A percentile compares a stretch with the other conserved stretches of the same genome.
phyloP scores from a whole-genome alignment of 2,329 filamentous ascomycete species.

The Xylaria sp. region DNA sequence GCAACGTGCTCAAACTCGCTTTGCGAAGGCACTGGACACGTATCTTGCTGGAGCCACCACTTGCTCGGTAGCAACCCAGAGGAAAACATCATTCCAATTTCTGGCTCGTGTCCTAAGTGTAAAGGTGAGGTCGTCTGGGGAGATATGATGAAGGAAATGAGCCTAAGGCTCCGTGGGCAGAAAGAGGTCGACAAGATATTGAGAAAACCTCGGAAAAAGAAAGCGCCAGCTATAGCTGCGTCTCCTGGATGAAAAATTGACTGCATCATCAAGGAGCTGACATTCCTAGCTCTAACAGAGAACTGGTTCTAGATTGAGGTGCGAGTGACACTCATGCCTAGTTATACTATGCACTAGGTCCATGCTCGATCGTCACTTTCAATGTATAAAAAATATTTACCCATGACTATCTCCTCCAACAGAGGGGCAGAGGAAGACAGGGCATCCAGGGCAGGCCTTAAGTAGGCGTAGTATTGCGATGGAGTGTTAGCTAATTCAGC shows the following conservation, averaged over 20 bases:
- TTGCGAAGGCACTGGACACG: constrained; percentile 68
- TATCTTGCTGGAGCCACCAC: constrained; percentile 68
- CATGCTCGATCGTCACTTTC: background rate
- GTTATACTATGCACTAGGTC: too few species aligned
- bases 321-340: background rate
- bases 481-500: too few species aligned
- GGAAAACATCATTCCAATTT: constrained; percentile 69
- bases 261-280: background rate
- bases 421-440: too few species aligned
- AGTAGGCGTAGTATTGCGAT: too few species aligned
- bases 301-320: background rate
- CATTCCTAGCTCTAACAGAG: too few species aligned
- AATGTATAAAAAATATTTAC: background rate
- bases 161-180: constrained; percentile 73
- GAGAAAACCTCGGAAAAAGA: constrained; percentile 58
- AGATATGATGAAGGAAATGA: constrained; percentile 84
- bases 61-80: constrained; percentile 54
- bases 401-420: too few species aligned
- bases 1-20: constrained; percentile 64
- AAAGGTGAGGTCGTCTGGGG: constrained; percentile 72
- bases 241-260: constrained; percentile 19
- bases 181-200: constrained; percentile 77
- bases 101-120: constrained; percentile 79
- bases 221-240: constrained; percentile 40
- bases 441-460: too few species aligned